phyloP scores from a whole-genome alignment of 1,284 basidiomycete genomes.

The Ustilago cynodontis region DNA sequence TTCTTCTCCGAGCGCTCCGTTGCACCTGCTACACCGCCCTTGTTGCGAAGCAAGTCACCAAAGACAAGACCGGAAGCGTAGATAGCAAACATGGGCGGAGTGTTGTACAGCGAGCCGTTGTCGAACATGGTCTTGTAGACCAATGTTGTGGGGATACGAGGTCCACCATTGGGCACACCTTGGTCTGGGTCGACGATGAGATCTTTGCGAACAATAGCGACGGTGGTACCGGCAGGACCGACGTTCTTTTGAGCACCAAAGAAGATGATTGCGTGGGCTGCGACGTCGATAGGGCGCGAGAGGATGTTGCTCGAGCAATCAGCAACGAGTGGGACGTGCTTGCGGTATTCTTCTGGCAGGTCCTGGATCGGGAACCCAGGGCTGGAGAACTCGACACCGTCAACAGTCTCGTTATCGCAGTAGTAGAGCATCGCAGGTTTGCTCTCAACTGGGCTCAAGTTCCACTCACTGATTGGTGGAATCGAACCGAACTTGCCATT shows the following conservation, averaged over 20 bases:
- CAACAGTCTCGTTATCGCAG: constrained; percentile 99
- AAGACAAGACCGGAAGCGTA: constrained; percentile 92
- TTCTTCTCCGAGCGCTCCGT: constrained; percentile 54
- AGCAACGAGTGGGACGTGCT: constrained; percentile 83
- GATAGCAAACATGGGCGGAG: constrained; percentile 90
- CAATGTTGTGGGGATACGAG: constrained; percentile 80
- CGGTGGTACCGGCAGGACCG: constrained; percentile 91
- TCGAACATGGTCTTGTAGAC: constrained; percentile 89
- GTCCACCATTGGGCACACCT: constrained; percentile 71
- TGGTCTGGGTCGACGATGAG: constrained; percentile 72
- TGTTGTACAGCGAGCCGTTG: constrained; percentile 88
- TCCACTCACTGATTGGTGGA: constrained; percentile 80
- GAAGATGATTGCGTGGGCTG: constrained; percentile 82
- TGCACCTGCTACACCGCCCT: constrained; percentile 77
- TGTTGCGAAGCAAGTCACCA: constrained; percentile 74
- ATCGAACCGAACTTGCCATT: constrained; percentile 78
- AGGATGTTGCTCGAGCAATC: constrained; percentile 98
- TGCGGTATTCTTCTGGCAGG: constrained; percentile 74
- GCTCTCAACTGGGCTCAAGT: constrained; percentile 75
- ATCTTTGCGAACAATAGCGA: constrained; percentile 92
- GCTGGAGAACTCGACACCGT: constrained; percentile 89
- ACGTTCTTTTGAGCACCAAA: constrained; percentile 99
- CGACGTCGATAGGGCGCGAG: constrained; percentile 89
- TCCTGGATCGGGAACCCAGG: constrained; percentile 87
- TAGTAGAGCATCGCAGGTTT: constrained; percentile 93